Evolutionary conservation across 2,329 filamentous ascomycete species (phyloP).

Genomic region (Sporothrix curviconia): DNA sequence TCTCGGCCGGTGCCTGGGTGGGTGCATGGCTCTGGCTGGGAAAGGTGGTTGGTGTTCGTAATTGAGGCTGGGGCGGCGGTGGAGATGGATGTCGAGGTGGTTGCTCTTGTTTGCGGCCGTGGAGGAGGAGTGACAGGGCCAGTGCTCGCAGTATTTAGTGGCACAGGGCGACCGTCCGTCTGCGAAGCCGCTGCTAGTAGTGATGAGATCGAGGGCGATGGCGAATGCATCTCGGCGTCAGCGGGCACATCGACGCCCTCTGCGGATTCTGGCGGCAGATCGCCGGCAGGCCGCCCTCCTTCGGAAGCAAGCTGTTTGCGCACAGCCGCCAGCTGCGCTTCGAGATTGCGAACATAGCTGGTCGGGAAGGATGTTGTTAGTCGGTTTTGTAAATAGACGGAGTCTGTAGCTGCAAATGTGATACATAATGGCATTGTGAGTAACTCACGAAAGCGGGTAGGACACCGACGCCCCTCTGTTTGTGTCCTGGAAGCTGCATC

Average conservation of each 20-base stretch:
- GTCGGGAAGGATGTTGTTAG: too few relatives aligned
- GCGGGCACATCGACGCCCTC: background rate
- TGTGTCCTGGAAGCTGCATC: constrained; percentile 36
- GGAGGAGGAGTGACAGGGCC: background rate
- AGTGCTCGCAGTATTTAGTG: background rate
- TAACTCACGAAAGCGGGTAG: constrained; percentile 34
- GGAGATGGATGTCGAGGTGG: background rate
- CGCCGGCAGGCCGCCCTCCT: background rate
- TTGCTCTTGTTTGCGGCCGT: background rate
- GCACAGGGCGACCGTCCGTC: background rate
- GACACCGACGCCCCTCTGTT: constrained; percentile 31
- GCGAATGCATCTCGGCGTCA: background rate
- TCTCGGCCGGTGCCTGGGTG: background rate
- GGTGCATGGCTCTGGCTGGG: background rate
- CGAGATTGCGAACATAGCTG: constrained; percentile 10
- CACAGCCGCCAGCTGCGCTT: constrained; percentile 6
- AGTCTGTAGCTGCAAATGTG: too few relatives aligned
- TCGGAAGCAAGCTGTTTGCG: background rate
- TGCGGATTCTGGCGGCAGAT: background rate
- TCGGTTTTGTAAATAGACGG: too few relatives aligned
- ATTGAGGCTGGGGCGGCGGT: background rate
- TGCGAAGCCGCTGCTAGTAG: background rate
- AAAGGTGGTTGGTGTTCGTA: background rate
- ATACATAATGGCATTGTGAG: too few relatives aligned
- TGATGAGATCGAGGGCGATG: background rate